Base-by-base conservation (phyloP, 805 yeast genomes). In the Isabelozyma heimii region DNA sequence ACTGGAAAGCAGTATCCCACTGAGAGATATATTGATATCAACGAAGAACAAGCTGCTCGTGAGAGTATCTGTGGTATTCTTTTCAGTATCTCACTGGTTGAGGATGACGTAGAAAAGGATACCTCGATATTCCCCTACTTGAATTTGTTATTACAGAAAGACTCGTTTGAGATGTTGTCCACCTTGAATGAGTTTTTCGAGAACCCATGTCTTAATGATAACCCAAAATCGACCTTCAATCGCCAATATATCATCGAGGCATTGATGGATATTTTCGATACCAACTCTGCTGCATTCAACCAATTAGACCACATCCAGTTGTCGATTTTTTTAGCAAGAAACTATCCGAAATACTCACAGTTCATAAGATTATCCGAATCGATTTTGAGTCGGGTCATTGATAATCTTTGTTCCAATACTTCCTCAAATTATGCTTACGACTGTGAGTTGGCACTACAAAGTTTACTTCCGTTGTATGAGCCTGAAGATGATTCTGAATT, bases 1-100 rank as follows among this genome's bases (percentile, higher is more conserved):
- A 85, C 92, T 0, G 95, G 96, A 0, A 72, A 94, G 47, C 86
- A 84, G 50, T 92, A 84, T 61, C 97, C 97, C 0, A 83, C 87
- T 1, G 87, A 87, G 42, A 65, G 70, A 27, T 63, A 65, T 15
- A 72, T 85, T 17, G 69, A 63, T 3, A 65, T 61, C 8, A 60
- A 54, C 3, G 54, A 61, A 5, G 66, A 65, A n/a, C 48, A 58
- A 0, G 50, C 60, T 3, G 83, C 85, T 0, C 86, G 87, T 56
- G 50, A 71, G 20, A 65, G 72, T 12, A 56, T 88, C 0, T 85
- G 85, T 51, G 74, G 76, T 45, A 66, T 83, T 8, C 58, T 89
- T 5, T 85, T 91, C 61, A 80, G 81, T 49, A 88, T 85, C 1
- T 63, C 79, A 1, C 58, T 75, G 0, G 59, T 83, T 1, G 55